Conservation (phyloP, 139 green algal genomes). For the Volvox africanus region DNA sequence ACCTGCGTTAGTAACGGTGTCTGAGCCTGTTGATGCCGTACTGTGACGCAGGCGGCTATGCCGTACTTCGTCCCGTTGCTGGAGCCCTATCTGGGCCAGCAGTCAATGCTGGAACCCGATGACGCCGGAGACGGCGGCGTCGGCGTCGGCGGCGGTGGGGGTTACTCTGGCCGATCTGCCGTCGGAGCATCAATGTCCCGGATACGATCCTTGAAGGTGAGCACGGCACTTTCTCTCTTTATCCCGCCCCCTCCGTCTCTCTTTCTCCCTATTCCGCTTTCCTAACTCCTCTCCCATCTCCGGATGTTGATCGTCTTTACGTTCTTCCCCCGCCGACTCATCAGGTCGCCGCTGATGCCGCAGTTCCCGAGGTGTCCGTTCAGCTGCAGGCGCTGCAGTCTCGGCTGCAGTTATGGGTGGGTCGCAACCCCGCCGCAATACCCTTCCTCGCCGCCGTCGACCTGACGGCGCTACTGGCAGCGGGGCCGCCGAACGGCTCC, state of each 20-base stretch:
- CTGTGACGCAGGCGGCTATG: slow-evolving; percentile 33
- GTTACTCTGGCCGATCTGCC: background rate
- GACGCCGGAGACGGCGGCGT: background rate
- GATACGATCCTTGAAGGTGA: background rate
- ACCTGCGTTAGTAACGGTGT: too few species aligned
- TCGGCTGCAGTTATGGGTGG: slow-evolving; percentile 37
- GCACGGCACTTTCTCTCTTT: background rate
- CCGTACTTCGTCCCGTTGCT: slow-evolving; percentile 43
- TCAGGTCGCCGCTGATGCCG: background rate
- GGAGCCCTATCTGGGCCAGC: slow-evolving; percentile 41
- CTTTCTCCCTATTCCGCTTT: background rate
- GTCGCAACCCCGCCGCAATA: slow-evolving; percentile 20
- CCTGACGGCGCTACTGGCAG: background rate
- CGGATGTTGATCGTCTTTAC: too few species aligned
- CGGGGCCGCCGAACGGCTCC: background rate
- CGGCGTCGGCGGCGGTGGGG: background rate
- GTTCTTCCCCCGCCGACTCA: background rate
- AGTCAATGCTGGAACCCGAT: background rate
- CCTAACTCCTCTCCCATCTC: background rate
- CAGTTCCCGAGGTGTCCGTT: background rate
- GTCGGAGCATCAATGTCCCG: background rate
- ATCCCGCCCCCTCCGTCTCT: background rate
- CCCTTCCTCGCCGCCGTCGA: background rate
- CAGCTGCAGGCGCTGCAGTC: slow-evolving; percentile 25
- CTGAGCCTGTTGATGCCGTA: background rate